Conservation (phyloP, 306 rosid species). For the Sechiopsis laciniata region DNA sequence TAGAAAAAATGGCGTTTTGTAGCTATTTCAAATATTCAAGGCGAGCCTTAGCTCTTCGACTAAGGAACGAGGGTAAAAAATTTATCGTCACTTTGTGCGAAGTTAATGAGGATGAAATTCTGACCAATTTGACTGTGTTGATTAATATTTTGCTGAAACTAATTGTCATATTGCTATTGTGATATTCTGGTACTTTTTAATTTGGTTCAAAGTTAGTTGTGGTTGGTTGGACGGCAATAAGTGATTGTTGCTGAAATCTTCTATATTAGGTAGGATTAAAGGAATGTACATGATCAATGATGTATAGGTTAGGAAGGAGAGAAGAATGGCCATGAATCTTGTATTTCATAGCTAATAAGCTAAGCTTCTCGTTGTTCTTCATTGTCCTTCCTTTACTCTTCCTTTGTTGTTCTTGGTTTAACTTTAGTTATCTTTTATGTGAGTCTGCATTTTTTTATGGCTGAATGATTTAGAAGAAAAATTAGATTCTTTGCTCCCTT, state of each 20-base stretch:
- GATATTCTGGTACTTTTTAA: background rate
- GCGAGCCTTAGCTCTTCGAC: background rate
- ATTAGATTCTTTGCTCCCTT: background rate
- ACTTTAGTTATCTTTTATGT: background rate
- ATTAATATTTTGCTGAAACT: background rate
- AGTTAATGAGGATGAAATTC: background rate
- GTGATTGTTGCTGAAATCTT: background rate
- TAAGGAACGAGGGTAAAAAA: background rate
- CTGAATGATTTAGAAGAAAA: background rate
- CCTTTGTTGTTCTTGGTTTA: background rate
- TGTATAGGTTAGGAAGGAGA: background rate
- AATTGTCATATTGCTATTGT: background rate
- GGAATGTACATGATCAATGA: background rate
- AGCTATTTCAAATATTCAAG: background rate
- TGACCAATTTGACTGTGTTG: background rate
- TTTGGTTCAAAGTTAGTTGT: background rate
- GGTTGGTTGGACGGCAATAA: background rate
- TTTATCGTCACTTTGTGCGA: background rate
- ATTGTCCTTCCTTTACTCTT: background rate
- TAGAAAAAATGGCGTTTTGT: background rate
- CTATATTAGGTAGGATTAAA: background rate
- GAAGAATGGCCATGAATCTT: background rate
- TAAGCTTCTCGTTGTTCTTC: background rate
- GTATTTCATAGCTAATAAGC: background rate
- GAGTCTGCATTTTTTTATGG: background rate